Base-by-base conservation (phyloP, 768 basidiomycete species). In the Dioszegia crocea region DNA sequence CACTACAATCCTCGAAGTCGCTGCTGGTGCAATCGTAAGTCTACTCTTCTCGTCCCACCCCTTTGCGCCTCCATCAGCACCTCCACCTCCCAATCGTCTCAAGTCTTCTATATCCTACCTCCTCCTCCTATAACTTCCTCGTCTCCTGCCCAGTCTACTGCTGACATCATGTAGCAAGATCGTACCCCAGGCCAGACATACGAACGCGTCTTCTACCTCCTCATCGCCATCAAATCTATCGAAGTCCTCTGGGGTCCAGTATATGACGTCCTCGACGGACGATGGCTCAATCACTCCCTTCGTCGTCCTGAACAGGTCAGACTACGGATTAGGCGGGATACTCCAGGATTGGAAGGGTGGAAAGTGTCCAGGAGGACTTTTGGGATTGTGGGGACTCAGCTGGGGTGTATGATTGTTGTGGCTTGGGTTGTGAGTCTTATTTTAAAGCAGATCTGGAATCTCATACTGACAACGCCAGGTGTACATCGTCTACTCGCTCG, bases 121-220 rank as follows among this genome's bases (percentile, higher is more conserved):
- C 6, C 44, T 26, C 44, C 23, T 11, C 44, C 9, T 26, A n/a
- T n/a, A n/a, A 6, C 44, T 26, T 26, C 17, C n/a, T 4, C n/a
- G 11, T 14, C 29, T 12, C 8, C 33, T 6, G 33, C 33, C 33
- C 33, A 14, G 14, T 33, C 14, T 14, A 33, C 14, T 6, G 33
- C 33, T 33, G 33, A 33, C 14, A 33, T 14, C 33, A 6, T 14
- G 8, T 33, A 66, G 60, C 73, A 75, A 67, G 70, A 72, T 38
- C 60, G 63, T 24, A 64, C 70, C n/a, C 27, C 54, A 19, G 60
- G 57, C 21, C 38, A 59, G n/a, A 62, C 61, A 6, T 75, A 75
- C 60, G 54, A 68, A 53, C 64, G 65, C 46, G 71, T 75, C 40
- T 62, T 75, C 23, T 75, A 75, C 67, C 61, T 75, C 26, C 38